A percentile compares a stretch with the other conserved stretches of the same genome.
These are phyloP conservation scores for Gracilaria vermiculophylla DNA, from an alignment of 23 red algal species.

Conservation along the genomic window DNA sequence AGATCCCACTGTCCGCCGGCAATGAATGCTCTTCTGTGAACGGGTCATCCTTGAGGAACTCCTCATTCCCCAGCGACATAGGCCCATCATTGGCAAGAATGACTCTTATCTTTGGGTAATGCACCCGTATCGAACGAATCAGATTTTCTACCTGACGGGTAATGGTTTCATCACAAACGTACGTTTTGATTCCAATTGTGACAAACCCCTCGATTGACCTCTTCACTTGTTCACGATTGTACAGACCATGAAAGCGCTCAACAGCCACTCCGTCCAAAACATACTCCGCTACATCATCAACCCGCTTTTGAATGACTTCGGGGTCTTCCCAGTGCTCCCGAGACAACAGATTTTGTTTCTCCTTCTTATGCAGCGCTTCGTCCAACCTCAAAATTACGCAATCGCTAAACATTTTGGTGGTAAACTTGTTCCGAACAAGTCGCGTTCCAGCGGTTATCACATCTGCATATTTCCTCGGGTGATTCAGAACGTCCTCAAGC, in stretches of 20 bases:
- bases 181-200: conserved; percentile 56
- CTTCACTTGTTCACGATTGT: conserved; percentile 10
- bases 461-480: neutral
- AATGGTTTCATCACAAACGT: conserved; percentile 31
- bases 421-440: conserved; percentile 23
- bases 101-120: conserved; percentile 35
- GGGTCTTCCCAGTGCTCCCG: neutral
- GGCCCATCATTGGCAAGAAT: conserved; percentile 50
- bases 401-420: conserved; percentile 19
- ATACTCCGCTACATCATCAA: neutral
- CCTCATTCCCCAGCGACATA: neutral
- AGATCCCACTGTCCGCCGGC: conserved; percentile 39
- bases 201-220: conserved; percentile 30
- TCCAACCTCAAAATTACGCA: conserved; percentile 18
- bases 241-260: conserved; percentile 40
- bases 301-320: neutral
- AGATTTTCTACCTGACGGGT: conserved; percentile 20
- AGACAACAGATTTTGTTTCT: neutral
- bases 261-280: conserved; percentile 16
- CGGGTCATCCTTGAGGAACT: conserved; percentile 28
- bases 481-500: conserved; percentile 7
- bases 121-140: conserved; percentile 40
- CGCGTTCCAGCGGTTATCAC: neutral
- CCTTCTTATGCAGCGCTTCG: neutral
- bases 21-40: conserved; percentile 32